These are phyloP conservation scores for Adansonia grandidieri DNA, from an alignment of 441 rosid species.

Conservation along the genomic window DNA sequence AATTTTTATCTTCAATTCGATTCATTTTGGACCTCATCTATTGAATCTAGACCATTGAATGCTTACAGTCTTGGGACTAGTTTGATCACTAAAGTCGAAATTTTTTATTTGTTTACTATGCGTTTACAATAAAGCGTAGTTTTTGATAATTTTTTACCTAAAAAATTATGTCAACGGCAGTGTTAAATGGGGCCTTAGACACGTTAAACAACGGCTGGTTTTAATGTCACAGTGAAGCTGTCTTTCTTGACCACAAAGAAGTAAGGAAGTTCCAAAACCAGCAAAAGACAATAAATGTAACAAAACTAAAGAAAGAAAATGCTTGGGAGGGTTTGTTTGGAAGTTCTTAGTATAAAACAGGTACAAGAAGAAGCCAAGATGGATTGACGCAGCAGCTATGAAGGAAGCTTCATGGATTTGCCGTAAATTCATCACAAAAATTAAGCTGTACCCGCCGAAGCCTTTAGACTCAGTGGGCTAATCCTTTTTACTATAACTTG, in stretches of 20 bases:
- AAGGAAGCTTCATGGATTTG: constrained; percentile 41
- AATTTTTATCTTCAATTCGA: no score
- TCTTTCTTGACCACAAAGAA: neutral
- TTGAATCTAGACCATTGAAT: no score
- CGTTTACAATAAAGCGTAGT: no score
- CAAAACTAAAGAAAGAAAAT: neutral
- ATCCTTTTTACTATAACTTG: neutral
- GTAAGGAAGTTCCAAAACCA: neutral
- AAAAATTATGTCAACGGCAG: no score
- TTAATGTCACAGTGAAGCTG: neutral
- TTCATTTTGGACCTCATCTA: no score
- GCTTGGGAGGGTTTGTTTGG: constrained; percentile 3
- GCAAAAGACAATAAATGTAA: neutral
- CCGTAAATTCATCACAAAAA: neutral
- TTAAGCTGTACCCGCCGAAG: neutral
- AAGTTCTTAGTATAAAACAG: neutral
- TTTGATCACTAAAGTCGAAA: no score
- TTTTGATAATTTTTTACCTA: no score
- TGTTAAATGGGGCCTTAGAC: no score
- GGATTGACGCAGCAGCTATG: constrained; percentile 25
- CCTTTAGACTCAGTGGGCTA: no score
- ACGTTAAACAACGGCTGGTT: no score
- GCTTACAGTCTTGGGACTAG: no score
- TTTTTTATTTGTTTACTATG: no score
- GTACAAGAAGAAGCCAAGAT: constrained; percentile 25